Evolutionary conservation across 2,329 filamentous ascomycete species (phyloP).

Genomic region (Magnaporthiopsis poae): DNA sequence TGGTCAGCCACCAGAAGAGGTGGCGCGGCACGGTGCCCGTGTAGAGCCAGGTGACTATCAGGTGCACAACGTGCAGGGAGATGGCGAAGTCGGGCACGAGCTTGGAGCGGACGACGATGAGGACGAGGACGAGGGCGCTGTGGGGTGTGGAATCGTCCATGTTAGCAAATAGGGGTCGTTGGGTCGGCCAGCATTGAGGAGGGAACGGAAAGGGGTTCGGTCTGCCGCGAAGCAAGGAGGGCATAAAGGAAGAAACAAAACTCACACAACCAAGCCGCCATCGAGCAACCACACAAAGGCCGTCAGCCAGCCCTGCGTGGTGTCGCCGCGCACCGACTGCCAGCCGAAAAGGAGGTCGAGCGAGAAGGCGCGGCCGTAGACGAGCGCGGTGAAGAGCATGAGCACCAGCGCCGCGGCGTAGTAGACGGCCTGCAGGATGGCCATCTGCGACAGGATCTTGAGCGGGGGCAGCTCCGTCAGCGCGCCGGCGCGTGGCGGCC

Average conservation of each 20-base stretch:
- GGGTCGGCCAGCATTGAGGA: neutral
- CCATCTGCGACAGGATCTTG: constrained; percentile 50
- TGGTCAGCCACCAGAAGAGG: constrained; percentile 73
- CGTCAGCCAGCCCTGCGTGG: constrained; percentile 50
- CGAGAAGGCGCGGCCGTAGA: constrained; percentile 45
- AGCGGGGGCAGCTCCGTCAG: constrained; percentile 52
- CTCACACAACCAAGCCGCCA: constrained; percentile 43
- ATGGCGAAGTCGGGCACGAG: constrained; percentile 84
- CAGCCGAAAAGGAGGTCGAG: constrained; percentile 48
- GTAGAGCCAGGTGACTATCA: constrained; percentile 54
- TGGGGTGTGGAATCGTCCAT: neutral
- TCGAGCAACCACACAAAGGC: constrained; percentile 49
- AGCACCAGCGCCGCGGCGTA: constrained; percentile 42
- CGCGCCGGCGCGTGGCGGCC: constrained; percentile 50
- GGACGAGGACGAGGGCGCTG: constrained; percentile 73
- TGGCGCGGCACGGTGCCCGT: constrained; percentile 66
- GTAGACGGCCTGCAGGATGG: constrained; percentile 45
- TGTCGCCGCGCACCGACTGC: constrained; percentile 50
- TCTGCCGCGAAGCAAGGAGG: neutral
- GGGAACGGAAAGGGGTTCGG: neutral
- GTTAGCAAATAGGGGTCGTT: neutral
- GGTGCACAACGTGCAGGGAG: constrained; percentile 47
- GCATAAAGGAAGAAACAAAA: constrained; percentile 5
- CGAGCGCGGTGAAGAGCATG: constrained; percentile 48
- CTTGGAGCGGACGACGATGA: constrained; percentile 80